phyloP scores from a whole-genome alignment of 116 monocot species.

The Papilionanthe hybrid region DNA sequence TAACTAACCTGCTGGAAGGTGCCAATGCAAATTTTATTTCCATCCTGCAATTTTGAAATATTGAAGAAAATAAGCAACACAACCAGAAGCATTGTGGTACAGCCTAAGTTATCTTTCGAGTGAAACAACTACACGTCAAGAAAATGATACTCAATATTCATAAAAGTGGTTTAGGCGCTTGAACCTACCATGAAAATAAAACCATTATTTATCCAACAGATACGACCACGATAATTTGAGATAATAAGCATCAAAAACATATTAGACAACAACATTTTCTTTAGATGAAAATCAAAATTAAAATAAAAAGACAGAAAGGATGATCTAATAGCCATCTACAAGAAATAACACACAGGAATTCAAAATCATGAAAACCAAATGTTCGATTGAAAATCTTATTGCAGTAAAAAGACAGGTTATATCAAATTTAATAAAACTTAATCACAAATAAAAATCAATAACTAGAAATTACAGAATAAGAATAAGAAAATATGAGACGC shows the following conservation, averaged over 20 bases:
- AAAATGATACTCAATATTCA: not conserved
- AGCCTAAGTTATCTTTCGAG: not conserved
- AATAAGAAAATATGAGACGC: no score
- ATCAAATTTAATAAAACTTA: no score
- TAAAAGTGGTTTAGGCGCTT: not conserved
- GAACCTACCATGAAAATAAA: not conserved
- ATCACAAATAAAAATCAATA: no score
- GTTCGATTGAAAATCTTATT: no score
- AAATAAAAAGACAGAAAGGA: no score
- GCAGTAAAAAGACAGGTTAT: no score
- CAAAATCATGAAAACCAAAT: no score
- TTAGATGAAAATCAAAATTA: no score
- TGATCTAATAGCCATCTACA: no score
- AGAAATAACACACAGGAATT: no score
- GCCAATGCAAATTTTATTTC: constrained; percentile 52
- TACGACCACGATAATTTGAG: not conserved
- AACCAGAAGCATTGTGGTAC: not conserved
- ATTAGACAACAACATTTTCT: not conserved
- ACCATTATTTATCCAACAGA: not conserved
- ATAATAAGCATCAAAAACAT: not conserved
- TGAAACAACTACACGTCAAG: not conserved
- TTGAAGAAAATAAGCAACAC: constrained; percentile 9
- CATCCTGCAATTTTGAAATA: constrained; percentile 52
- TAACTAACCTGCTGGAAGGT: constrained; percentile 76
- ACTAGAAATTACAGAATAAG: no score